Evolutionary conservation across 495 filamentous ascomycete genomes (phyloP).

Genomic region (Aspergillus sclerotiicarbonarius): DNA sequence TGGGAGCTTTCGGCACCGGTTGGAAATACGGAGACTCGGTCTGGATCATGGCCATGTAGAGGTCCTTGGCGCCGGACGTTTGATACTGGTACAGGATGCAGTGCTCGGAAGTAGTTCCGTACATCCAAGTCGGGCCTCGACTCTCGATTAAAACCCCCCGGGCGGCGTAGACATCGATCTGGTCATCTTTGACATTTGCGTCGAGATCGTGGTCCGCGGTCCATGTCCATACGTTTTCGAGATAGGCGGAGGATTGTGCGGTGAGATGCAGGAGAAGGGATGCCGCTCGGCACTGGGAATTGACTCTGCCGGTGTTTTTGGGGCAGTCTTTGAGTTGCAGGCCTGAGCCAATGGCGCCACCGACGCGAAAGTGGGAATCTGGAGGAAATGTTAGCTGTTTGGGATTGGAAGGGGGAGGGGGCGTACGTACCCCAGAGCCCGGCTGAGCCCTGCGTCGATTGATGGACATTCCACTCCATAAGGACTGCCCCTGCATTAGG

Average conservation of each 20-base stretch:
- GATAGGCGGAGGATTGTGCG: conserved; percentile 41
- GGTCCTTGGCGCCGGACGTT: conserved; percentile 59
- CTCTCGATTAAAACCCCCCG: conserved; percentile 61
- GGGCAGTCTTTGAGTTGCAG: conserved; percentile 69
- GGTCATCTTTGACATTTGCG: conserved; percentile 28
- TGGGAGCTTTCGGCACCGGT: conserved; percentile 55
- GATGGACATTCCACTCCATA: conserved; percentile 78
- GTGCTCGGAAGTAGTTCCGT: conserved; percentile 72
- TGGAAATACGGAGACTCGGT: conserved; percentile 74
- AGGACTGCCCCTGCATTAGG: conserved; percentile 77
- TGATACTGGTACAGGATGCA: conserved; percentile 75
- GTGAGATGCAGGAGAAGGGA: conserved; percentile 61
- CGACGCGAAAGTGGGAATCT: conserved; percentile 73
- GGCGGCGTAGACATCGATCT: conserved; percentile 62
- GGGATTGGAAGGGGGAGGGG: no score
- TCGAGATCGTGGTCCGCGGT: conserved; percentile 69
- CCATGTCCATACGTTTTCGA: conserved; percentile 66
- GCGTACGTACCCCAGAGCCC: conserved; percentile 65
- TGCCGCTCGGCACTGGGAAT: conserved; percentile 56
- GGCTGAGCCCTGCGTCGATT: conserved; percentile 57
- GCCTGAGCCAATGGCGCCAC: conserved; percentile 70
- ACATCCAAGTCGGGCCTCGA: conserved; percentile 52
- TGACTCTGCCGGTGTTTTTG: conserved; percentile 41
- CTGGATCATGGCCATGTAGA: conserved; percentile 71
- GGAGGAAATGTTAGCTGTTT: neutral